Evolutionary conservation across 1,284 basidiomycete genomes (phyloP).

Genomic region (Rhodotorula sp.): DNA sequence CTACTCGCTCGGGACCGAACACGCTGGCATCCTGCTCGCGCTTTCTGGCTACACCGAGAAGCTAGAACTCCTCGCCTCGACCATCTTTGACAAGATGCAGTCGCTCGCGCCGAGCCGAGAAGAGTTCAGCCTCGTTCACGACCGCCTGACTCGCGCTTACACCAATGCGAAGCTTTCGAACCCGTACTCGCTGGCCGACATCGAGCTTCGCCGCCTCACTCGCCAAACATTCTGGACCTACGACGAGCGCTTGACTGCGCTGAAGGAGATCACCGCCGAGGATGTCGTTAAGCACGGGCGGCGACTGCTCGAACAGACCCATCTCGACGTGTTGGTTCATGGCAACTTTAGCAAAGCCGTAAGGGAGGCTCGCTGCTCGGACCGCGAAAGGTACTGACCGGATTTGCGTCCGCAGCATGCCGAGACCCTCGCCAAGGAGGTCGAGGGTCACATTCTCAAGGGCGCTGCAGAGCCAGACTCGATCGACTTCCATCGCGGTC

Average conservation of each 20-base stretch:
- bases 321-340: slow-evolving; percentile 72
- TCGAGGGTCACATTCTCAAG: slow-evolving; percentile 65
- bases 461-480: slow-evolving; percentile 44
- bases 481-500: slow-evolving; percentile 30
- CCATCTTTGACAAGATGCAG: slow-evolving; percentile 69
- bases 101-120: slow-evolving; percentile 61
- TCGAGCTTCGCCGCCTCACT: slow-evolving; percentile 72
- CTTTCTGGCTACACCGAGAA: slow-evolving; percentile 89
- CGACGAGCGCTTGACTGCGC: slow-evolving; percentile 73
- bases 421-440: slow-evolving; percentile 46
- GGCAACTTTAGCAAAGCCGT: slow-evolving; percentile 71
- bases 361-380: neutral
- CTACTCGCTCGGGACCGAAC: slow-evolving; percentile 70
- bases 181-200: slow-evolving; percentile 75
- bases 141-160: slow-evolving; percentile 59
- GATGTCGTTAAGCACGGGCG: slow-evolving; percentile 71
- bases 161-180: slow-evolving; percentile 55
- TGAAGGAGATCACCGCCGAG: slow-evolving; percentile 67
- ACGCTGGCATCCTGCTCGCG: slow-evolving; percentile 64
- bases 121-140: slow-evolving; percentile 76
- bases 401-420: slow-evolving; percentile 3
- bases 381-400: neutral
- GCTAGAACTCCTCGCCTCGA: slow-evolving; percentile 69
- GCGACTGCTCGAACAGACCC: slow-evolving; percentile 64
- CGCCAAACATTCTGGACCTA: slow-evolving; percentile 74